A percentile compares a stretch with the other conserved stretches of the same genome.
Evolutionary conservation across 2,329 filamentous ascomycete species (phyloP).

Genomic region (Calonectria pauciramosa): DNA sequence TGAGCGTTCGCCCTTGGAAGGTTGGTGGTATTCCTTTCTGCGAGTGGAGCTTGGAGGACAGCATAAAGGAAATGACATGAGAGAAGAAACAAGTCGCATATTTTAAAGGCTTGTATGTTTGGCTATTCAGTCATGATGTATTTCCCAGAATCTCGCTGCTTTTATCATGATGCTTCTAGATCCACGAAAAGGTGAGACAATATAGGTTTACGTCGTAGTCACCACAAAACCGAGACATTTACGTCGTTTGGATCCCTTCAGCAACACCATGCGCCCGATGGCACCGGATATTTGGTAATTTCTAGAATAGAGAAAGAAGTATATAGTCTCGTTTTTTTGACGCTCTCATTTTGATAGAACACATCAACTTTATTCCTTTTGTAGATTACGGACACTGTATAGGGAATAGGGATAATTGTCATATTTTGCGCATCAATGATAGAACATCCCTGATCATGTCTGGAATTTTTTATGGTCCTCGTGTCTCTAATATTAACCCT

Average conservation of each 20-base stretch:
- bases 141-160: neutral
- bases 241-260: neutral
- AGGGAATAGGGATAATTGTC: neutral
- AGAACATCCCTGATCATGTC: neutral
- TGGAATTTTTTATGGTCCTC: neutral
- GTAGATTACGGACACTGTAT: neutral
- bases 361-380: neutral
- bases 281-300: neutral
- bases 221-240: neutral
- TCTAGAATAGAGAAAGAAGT: too few species aligned
- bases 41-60: neutral
- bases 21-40: neutral
- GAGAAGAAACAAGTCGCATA: neutral
- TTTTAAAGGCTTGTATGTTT: too few species aligned
- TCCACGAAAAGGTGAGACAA: neutral
- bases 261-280: neutral
- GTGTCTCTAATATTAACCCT: neutral
- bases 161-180: neutral
- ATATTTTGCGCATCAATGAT: too few species aligned
- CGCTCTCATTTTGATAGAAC: neutral
- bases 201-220: too few species aligned
- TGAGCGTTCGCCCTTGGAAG: neutral
- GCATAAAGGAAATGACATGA: neutral
- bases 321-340: too few species aligned
- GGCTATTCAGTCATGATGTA: too few species aligned